phyloP scores from a whole-genome alignment of 257 asterid genomes.

The Jaltomata sinuosa region DNA sequence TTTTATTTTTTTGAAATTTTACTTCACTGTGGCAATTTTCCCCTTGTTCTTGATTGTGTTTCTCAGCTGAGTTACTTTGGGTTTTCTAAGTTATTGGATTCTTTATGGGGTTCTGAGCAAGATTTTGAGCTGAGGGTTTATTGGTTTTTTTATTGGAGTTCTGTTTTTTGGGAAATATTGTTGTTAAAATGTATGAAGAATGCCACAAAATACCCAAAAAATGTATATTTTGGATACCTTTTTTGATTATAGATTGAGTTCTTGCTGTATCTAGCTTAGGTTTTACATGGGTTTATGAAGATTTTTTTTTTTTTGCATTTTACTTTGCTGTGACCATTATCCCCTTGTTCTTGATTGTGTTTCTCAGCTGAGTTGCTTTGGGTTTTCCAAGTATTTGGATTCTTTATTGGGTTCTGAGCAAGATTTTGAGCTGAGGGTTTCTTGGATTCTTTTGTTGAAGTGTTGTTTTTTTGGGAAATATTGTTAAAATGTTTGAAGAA shows the following conservation, averaged over 20 bases:
- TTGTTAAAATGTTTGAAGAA: no score
- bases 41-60: not conserved
- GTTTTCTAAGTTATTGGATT: not conserved
- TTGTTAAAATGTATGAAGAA: no score
- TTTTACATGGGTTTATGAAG: not conserved
- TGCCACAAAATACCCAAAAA: not conserved
- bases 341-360: not conserved
- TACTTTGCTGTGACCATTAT: not conserved
- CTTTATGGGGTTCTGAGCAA: not conserved
- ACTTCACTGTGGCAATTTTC: not conserved
- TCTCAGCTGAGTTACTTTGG: not conserved
- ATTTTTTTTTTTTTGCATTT: not conserved
- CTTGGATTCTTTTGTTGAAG: not conserved
- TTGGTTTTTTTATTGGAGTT: not conserved
- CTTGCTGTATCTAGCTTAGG: not conserved
- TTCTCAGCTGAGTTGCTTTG: not conserved
- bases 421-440: not conserved
- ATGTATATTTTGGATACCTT: not conserved
- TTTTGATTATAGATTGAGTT: not conserved
- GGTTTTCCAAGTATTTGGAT: not conserved
- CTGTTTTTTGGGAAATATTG: no score
- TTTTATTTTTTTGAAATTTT: not conserved
- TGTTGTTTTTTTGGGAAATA: no score
- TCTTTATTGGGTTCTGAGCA: not conserved
- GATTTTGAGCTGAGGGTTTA: not conserved